Evolutionary conservation across 2,329 filamentous ascomycete genomes (phyloP).

Genomic region (Blastomyces silverae): DNA sequence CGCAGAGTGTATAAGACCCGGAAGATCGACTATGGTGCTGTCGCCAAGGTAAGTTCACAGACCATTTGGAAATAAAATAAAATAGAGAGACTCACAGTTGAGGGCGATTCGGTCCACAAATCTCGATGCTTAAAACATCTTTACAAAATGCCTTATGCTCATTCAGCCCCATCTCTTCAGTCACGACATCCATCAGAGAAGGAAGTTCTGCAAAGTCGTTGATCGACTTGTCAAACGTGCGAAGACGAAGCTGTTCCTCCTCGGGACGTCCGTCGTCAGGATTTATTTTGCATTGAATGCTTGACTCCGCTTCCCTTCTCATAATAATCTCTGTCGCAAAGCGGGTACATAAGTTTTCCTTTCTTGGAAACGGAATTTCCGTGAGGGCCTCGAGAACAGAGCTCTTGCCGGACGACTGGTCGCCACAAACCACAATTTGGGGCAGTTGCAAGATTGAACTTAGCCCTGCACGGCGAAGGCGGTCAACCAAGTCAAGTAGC

Average conservation of each 20-base stretch:
- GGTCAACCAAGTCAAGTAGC: constrained; percentile 11
- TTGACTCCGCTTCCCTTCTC: constrained; percentile 25
- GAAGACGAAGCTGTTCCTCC: constrained; percentile 2
- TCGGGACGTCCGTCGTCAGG: constrained; percentile 6
- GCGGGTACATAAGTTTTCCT: constrained; percentile 38
- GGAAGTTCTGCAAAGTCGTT: constrained; percentile 13
- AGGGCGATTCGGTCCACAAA: constrained; percentile 37
- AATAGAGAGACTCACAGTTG: constrained; percentile 25
- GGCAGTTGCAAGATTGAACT: constrained; percentile 22
- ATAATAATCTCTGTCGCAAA: constrained; percentile 46
- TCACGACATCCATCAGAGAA: constrained; percentile 8
- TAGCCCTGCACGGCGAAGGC: constrained; percentile 12
- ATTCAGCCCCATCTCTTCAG: constrained; percentile 13
- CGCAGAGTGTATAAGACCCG: constrained; percentile 39
- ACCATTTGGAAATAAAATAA: background rate
- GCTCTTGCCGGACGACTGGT: constrained; percentile 38
- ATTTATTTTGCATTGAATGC: constrained; percentile 7
- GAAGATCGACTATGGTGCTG: constrained; percentile 42
- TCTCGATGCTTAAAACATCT: constrained; percentile 40
- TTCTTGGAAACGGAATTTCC: constrained; percentile 35
- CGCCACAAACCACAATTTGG: constrained; percentile 37
- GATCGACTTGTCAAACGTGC: constrained; percentile 4
- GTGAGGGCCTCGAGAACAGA: constrained; percentile 33
- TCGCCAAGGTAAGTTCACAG: background rate
- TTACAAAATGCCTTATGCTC: constrained; percentile 16